phyloP scores from a whole-genome alignment of 2,329 filamentous ascomycete genomes.

The Fusarium drepaniforme region DNA sequence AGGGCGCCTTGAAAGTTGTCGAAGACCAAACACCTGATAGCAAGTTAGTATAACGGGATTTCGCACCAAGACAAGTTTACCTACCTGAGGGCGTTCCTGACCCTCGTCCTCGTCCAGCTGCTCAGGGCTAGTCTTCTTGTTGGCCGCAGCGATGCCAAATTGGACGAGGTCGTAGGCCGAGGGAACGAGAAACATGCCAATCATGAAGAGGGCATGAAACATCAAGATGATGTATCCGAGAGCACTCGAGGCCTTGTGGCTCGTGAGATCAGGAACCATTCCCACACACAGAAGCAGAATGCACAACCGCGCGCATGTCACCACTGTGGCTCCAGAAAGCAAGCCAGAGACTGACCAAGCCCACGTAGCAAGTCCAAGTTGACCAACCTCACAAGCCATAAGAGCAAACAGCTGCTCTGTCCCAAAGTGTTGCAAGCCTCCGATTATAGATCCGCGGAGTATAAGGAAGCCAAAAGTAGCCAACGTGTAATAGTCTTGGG shows the following conservation, averaged over 20 bases:
- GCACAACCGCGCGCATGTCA: constrained; percentile 9
- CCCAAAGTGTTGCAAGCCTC: constrained; percentile 29
- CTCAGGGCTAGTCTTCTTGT: background rate
- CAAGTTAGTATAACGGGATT: constrained; percentile 69
- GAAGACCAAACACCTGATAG: constrained; percentile 49
- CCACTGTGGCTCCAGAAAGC: constrained; percentile 4
- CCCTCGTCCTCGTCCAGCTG: background rate
- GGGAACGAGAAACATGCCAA: constrained; percentile 36
- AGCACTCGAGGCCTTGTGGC: constrained; percentile 72
- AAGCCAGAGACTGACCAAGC: constrained; percentile 66
- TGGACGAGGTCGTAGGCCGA: constrained; percentile 14
- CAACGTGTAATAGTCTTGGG: constrained; percentile 62
- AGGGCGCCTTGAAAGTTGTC: constrained; percentile 44
- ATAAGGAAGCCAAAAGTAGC: constrained; percentile 32
- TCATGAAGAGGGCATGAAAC: constrained; percentile 69
- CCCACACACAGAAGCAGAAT: constrained; percentile 51
- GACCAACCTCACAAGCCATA: constrained; percentile 26
- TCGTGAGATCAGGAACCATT: constrained; percentile 71
- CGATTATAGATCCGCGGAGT: constrained; percentile 25
- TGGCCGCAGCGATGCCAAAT: background rate
- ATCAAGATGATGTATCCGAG: constrained; percentile 77
- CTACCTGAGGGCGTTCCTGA: constrained; percentile 32
- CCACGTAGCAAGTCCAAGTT: constrained; percentile 56
- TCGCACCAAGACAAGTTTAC: background rate
- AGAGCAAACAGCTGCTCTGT: constrained; percentile 25